Evolutionary conservation across 2,329 filamentous ascomycete genomes (phyloP), one percentile per base, ranked within the genome.

Genomic region (Microsporum audouinii): DNA sequence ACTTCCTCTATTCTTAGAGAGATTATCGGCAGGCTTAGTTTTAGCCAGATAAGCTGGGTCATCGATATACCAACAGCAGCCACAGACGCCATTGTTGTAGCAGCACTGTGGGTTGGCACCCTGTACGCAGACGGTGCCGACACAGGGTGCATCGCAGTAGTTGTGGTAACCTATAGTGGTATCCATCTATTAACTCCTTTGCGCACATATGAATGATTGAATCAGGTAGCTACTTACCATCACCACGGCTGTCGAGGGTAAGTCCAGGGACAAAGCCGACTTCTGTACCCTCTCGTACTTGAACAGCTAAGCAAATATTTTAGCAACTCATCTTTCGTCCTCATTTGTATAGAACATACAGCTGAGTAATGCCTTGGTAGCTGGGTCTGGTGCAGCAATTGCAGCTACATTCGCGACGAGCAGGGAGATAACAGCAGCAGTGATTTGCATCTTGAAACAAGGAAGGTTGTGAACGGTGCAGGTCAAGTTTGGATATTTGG

Each of bases 71-170:
- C 56, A 58, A 14, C 56, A 58, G 56, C 56, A 58, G 23, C 36
- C 39, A n/a, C 56, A 58, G 2, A 23, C 36, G 7, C 7, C 8
- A 12, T 31, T 27, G 4, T 8, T 33, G 12, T 29, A 5, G 56
- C 56, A 58, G 39, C 56, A 58, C 29, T 58, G 56, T 5, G 56
- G 56, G 27, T 29, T n/a, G 17, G 56, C 36, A 2, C 56, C 56
- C 6, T 29, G 6, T 2, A 12, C 10, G 36, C 56, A 58, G 10
- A 6, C 6, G 27, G 8, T n/a, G 12, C 56, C 56, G 5, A 12
- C 2, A 5, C 56, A 58, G n/a, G 56, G 56, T 10, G 14, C 36
- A 12, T 31, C 23, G 14, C 56, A 58, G 36, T 27, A 45, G 6
- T 45, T 41, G 6, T 45, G 39, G 39, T 31, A 58, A 27, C 39